Evolutionary conservation across 768 basidiomycete species (phyloP).

Genomic region (Galerina marginata): DNA sequence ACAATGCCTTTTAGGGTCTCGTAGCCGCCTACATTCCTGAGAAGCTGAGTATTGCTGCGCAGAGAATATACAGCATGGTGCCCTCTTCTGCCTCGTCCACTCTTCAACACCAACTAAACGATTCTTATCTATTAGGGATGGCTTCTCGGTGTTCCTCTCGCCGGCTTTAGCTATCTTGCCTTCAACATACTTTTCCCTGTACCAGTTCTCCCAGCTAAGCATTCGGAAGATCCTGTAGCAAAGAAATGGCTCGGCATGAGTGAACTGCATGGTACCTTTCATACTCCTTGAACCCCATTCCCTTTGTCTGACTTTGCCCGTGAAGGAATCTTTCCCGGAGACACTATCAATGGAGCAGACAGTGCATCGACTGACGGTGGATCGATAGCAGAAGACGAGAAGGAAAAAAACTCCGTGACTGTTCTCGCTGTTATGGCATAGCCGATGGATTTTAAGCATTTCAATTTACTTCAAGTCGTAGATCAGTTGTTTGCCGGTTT

Average conservation of each 20-base stretch:
- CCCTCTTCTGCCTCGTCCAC: background rate
- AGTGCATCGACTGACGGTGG: background rate
- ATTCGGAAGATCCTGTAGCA: background rate
- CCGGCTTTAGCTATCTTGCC: constrained; percentile 10
- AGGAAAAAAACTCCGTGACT: constrained; percentile 4
- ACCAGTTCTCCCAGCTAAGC: constrained; percentile 5
- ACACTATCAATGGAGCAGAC: constrained; percentile 4
- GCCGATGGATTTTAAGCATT: background rate
- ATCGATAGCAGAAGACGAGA: constrained; percentile 7
- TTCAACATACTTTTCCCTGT: constrained; percentile 15
- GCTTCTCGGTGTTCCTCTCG: constrained; percentile 15
- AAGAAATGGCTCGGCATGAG: constrained; percentile 22
- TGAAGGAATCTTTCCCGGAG: constrained; percentile 17
- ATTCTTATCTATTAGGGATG: constrained; percentile 11
- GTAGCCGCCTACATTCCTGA: constrained; percentile 16
- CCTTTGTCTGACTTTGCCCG: too few species aligned
- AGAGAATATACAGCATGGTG: constrained; percentile 20
- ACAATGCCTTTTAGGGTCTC: constrained; percentile 8
- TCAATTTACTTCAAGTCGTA: too few species aligned
- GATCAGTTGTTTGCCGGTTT: too few species aligned
- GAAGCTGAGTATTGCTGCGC: constrained; percentile 12
- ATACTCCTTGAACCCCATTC: background rate
- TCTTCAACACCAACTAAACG: background rate
- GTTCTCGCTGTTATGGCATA: constrained; percentile 4
- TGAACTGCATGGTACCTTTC: constrained; percentile 9